Conservation (phyloP, 140 eudicot genomes). For the Ambrosia hybrid region DNA sequence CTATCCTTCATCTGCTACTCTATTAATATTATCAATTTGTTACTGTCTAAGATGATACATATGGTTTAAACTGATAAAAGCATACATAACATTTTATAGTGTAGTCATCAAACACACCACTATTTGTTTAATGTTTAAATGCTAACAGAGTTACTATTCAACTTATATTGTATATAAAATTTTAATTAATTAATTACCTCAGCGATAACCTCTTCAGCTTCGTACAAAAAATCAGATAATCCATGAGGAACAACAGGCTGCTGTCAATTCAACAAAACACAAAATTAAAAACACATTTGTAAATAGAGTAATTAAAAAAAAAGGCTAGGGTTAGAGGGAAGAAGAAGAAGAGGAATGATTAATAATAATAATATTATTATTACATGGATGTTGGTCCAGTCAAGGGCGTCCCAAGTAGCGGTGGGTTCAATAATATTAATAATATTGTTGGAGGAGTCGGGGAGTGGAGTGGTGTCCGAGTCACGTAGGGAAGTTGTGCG, state of each 20-base stretch:
- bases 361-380: background rate
- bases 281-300: constrained; percentile 3
- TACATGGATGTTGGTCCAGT: constrained; percentile 94
- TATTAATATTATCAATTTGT: constrained; percentile 1
- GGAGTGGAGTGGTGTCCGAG: constrained; percentile 50
- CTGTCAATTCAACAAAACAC: constrained; percentile 37
- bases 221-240: constrained; percentile 55
- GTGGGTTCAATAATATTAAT: constrained; percentile 63
- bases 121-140: background rate
- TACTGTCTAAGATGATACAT: background rate
- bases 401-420: constrained; percentile 93
- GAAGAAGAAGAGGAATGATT: background rate
- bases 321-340: background rate
- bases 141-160: background rate
- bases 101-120: constrained; percentile 21
- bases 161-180: background rate
- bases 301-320: background rate
- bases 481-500: constrained; percentile 60
- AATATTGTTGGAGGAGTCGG: constrained; percentile 33
- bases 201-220: constrained; percentile 59
- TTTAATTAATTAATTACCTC: constrained; percentile 46
- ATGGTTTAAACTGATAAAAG: background rate
- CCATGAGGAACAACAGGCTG: constrained; percentile 78
- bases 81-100: background rate
- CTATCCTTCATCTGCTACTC: background rate